These are phyloP conservation scores for Cladosporium sphaerospermum DNA, from an alignment of 2,329 filamentous ascomycete genomes.

Conservation along the genomic window DNA sequence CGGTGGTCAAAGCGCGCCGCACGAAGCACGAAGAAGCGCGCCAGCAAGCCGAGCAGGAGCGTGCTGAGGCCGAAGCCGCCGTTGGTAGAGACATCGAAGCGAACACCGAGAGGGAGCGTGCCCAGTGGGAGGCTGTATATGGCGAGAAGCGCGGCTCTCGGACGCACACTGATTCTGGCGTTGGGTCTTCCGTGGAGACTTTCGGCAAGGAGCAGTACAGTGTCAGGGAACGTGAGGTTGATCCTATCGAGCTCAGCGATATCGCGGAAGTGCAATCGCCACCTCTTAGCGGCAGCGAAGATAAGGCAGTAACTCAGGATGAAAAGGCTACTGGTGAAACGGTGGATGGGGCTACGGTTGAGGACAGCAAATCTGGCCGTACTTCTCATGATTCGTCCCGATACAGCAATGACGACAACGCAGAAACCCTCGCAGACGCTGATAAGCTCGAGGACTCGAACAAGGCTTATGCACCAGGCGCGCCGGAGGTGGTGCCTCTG, in stretches of 20 bases:
- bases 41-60: conserved; percentile 50
- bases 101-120: conserved; percentile 54
- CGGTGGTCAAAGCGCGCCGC: conserved; percentile 57
- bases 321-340: background rate
- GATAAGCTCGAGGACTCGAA: background rate
- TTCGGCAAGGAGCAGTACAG: conserved; percentile 31
- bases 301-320: background rate
- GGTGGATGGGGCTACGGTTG: background rate
- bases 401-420: background rate
- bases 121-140: conserved; percentile 72
- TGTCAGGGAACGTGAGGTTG: conserved; percentile 33
- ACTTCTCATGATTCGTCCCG: background rate
- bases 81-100: conserved; percentile 62
- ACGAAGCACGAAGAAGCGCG: conserved; percentile 41
- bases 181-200: conserved; percentile 36
- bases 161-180: conserved; percentile 46
- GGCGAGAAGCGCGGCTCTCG: conserved; percentile 48
- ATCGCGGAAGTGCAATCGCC: conserved; percentile 32
- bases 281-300: background rate
- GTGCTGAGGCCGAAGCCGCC: conserved; percentile 62
- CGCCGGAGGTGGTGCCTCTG: conserved; percentile 8
- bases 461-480: conserved; percentile 1
- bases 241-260: conserved; percentile 52
- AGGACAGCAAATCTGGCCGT: background rate
- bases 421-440: background rate